phyloP scores from a whole-genome alignment of 345 rosid genomes.

The Lenwebbia sp. region DNA sequence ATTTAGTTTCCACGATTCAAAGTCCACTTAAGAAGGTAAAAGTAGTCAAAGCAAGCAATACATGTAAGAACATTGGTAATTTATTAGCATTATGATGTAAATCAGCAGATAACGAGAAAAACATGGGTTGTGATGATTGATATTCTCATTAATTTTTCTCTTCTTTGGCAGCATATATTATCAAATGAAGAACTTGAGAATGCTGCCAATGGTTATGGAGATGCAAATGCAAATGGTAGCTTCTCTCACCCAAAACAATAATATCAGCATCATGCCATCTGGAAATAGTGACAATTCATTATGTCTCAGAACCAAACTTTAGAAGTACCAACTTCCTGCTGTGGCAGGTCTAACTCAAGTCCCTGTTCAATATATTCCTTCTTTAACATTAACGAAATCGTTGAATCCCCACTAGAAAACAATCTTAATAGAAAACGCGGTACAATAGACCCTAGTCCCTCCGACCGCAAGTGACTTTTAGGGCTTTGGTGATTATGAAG shows the following conservation, averaged over 20 bases:
- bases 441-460: neutral
- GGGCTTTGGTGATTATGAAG: neutral
- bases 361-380: neutral
- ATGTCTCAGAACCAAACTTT: neutral
- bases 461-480: neutral
- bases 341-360: neutral
- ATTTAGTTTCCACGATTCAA: neutral
- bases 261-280: neutral
- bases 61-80: neutral
- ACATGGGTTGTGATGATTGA: neutral
- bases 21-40: neutral
- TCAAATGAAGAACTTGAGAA: slow-evolving; percentile 27
- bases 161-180: slow-evolving; percentile 29
- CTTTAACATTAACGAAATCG: neutral
- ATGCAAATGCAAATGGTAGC: slow-evolving; percentile 40
- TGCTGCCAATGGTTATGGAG: slow-evolving; percentile 11
- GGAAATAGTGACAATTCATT: neutral
- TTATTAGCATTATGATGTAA: neutral
- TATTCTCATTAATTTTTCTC: slow-evolving; percentile 1
- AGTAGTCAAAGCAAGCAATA: neutral
- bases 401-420: neutral
- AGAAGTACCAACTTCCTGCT: neutral
- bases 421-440: neutral
- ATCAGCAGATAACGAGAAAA: neutral
- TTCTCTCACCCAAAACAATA: neutral